Evolutionary conservation across 2,329 filamentous ascomycete genomes (phyloP).

Genomic region (Paramyrothecium sp.): DNA sequence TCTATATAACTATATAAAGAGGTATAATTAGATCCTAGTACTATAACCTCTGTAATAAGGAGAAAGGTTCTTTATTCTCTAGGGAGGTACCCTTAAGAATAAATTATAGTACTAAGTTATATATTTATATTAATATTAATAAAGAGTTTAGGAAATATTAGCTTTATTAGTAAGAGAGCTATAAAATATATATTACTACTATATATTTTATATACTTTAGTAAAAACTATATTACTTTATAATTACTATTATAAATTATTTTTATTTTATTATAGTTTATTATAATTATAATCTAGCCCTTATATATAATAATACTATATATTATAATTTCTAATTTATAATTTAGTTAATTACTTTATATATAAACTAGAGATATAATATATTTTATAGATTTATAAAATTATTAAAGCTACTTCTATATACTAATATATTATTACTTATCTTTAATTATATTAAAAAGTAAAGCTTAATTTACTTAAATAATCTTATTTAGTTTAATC

Average conservation of each 20-base stretch:
- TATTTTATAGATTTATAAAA: slow-evolving; percentile 2
- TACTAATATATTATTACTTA: slow-evolving; percentile 1
- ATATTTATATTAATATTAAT: no score
- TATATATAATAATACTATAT: slow-evolving; percentile 3
- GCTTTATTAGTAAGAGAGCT: background rate
- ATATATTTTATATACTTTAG: background rate
- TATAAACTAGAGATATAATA: no score
- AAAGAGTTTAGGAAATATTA: no score
- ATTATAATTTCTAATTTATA: no score
- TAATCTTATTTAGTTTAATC: slow-evolving; percentile 3
- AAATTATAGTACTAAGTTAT: no score
- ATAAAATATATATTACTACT: background rate
- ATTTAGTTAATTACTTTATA: no score
- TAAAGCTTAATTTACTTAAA: background rate
- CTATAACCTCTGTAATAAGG: no score
- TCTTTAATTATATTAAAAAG: slow-evolving; percentile 4
- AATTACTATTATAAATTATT: background rate
- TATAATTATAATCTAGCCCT: slow-evolving; percentile 3
- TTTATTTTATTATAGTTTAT: slow-evolving; percentile 1
- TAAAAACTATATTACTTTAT: slow-evolving; percentile 1
- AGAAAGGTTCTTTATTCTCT: no score
- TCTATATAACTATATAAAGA: no score
- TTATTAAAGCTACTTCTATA: slow-evolving; percentile 3
- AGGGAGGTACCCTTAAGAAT: no score
- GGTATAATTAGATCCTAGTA: no score